Conservation (phyloP, 345 rosid species). For the Rhodamnia argentea region DNA sequence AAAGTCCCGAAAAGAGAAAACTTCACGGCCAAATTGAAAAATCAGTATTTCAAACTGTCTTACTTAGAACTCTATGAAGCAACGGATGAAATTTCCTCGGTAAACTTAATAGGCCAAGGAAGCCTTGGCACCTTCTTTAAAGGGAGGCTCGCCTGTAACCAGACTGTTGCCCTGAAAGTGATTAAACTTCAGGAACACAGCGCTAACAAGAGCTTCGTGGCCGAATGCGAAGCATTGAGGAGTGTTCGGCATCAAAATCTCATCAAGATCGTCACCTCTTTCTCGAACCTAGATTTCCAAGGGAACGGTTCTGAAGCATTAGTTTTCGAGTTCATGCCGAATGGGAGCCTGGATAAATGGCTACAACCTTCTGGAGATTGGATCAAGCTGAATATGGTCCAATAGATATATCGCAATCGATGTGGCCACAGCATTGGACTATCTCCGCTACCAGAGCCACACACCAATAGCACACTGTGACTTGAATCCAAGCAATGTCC, state of each 20-base stretch:
- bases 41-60: not conserved
- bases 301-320: slow-evolving; percentile 16
- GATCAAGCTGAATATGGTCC: not conserved
- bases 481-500: slow-evolving; percentile 15
- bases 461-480: slow-evolving; percentile 8
- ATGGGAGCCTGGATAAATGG: slow-evolving; percentile 10
- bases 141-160: not conserved
- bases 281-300: slow-evolving; percentile 3
- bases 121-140: slow-evolving; percentile 6
- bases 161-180: slow-evolving; percentile 10
- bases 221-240: slow-evolving; percentile 8
- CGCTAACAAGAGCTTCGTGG: slow-evolving; percentile 10
- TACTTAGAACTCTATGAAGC: not conserved
- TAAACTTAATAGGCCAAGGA: not conserved
- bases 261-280: slow-evolving; percentile 4
- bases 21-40: not conserved
- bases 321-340: slow-evolving; percentile 12
- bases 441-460: slow-evolving; percentile 5
- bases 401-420: slow-evolving; percentile 4
- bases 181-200: not conserved
- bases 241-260: slow-evolving; percentile 11
- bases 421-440: slow-evolving; percentile 7
- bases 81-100: too few species aligned
- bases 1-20: not conserved
- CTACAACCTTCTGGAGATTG: not conserved